Base-by-base conservation (phyloP, 2,329 filamentous ascomycete species). In the Parascedosporium putredinis region DNA sequence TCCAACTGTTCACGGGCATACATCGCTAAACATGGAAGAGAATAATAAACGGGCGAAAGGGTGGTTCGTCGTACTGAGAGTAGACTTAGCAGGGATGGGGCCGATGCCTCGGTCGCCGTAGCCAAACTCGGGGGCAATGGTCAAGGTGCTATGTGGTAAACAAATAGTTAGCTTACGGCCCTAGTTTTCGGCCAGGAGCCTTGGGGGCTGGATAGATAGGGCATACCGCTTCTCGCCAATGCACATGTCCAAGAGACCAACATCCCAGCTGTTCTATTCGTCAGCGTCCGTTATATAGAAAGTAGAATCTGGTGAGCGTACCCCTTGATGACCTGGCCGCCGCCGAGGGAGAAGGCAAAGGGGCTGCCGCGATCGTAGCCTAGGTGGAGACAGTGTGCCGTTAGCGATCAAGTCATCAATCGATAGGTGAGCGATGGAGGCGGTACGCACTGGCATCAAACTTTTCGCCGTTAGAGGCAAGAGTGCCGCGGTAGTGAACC, bases 211-310 rank as follows among this genome's bases (percentile, higher is more conserved):
- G n/a, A n/a, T n/a, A n/a, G n/a, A n/a, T 8, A 18, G 34, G 8
- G 23, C 67, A 68, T 59, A 73, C 75, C 77, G 79, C 75, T 90
- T 91, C 75, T 97, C 91, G 54, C 93, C 91, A 58, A 94, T 85
- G 69, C 93, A 97, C 90, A 97, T 96, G 62, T 87, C 87, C 49
- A 93, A 59, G 34, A 97, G 76, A 46, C 91, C 91, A 63, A 94
- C 69, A 60, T 97, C 91, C 91, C 90, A 96, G 62, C 83, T 87
- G 54, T 54, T 16, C 38, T n/a, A 51, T 10, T 6, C 20, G 22
- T 33, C 18, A 36, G 24, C 20, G 5, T 25, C 8, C 8, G 9
- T 22, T 12, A 34, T 33, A 33, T 22, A 20, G n/a, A 24, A 18
- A 45, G 34, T 12, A 14, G 31, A 23, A 43, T 18, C 6, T 31